Evolutionary conservation across 192 early-diverging fungal genomes (phyloP), one percentile per base, ranked within the genome.

Genomic region (Coemansia sp.): DNA sequence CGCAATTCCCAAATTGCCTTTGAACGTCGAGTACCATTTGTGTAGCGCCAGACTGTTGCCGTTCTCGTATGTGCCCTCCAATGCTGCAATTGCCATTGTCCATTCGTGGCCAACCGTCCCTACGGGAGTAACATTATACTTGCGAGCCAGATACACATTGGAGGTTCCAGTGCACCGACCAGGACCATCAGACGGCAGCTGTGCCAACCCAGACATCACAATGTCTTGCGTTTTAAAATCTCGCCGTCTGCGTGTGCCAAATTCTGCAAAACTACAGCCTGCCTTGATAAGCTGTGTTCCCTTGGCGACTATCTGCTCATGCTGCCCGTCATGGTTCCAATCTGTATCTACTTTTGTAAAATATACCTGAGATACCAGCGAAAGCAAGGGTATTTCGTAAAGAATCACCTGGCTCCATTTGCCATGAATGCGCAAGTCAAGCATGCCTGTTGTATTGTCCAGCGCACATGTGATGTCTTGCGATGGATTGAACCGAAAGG

Each of bases 251-350:
- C 89, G 64, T 0, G 88, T 90, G 21, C 90, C 90, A 81, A 91
- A 90, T 51, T 91, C 90, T 17, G 86, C 83, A 71, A 91, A 90
- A 20, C 49, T 69, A 58, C 86, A 88, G 9, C 86, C 86, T 1
- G 71, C 71, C 5, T 69, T 50, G 9, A 81, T 54, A 0, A 91
- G 69, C 16, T 40, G 11, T n/a, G 59, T 39, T 1, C 80, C 66
- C 64, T 91, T 90, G 17, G 43, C 46, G 1, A 44, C 17, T 5
- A 81, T 82, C 0, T 57, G 47, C 45, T 87, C 85, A 4, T 58
- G 51, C 55, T 90, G 89, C 12, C 82, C 82, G 0, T 65, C 68
- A 42, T 84, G 76, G 39, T 64, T 62, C 90, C 90, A 91, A 58
- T 88, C 84, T 7, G 58, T 75, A 52, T 91, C 88, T 3, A 85